Conservation (phyloP, 2,329 filamentous ascomycete species). For the Paraphaeosphaeria sporulosa region DNA sequence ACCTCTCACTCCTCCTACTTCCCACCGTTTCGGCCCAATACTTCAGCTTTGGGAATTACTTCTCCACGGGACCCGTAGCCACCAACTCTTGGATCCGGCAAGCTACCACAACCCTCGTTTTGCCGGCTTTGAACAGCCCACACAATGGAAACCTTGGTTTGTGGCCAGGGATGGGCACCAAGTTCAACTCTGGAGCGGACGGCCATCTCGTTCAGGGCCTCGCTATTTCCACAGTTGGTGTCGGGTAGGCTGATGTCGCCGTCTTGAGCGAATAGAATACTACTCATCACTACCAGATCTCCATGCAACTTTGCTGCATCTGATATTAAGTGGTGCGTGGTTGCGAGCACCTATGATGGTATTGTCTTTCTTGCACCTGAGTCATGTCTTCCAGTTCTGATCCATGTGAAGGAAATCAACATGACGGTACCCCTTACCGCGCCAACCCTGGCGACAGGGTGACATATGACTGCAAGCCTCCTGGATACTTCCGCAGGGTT, state of each 20-base stretch:
- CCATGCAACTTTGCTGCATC: conserved; percentile 3
- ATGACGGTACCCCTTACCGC: conserved; percentile 1
- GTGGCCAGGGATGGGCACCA: conserved; percentile 7
- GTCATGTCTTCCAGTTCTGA: neutral
- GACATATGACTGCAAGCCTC: conserved; percentile 5
- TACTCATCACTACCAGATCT: neutral
- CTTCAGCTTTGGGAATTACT: conserved; percentile 7
- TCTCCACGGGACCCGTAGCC: conserved; percentile 1
- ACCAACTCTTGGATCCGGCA: conserved; percentile 9
- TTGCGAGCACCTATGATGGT: conserved; percentile 6
- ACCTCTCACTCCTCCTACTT: neutral
- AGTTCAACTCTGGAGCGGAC: conserved; percentile 4
- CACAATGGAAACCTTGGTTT: conserved; percentile 6
- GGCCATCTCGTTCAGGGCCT: conserved; percentile 4
- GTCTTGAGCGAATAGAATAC: too few relatives aligned
- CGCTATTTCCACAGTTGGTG: conserved; percentile 4
- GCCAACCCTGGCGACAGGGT: conserved; percentile 5
- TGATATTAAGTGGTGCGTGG: conserved; percentile 5
- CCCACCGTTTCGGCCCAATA: conserved; percentile 1
- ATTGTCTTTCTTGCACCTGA: neutral
- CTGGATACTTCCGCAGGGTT: neutral
- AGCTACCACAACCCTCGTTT: conserved; percentile 5
- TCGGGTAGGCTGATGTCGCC: neutral
- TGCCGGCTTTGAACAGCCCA: conserved; percentile 8
- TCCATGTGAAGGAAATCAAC: neutral